A percentile compares a stretch with the other conserved stretches of the same genome.
These are phyloP conservation scores for Cajanus cajan DNA, from an alignment of 306 rosid genomes.

Conservation along the genomic window DNA sequence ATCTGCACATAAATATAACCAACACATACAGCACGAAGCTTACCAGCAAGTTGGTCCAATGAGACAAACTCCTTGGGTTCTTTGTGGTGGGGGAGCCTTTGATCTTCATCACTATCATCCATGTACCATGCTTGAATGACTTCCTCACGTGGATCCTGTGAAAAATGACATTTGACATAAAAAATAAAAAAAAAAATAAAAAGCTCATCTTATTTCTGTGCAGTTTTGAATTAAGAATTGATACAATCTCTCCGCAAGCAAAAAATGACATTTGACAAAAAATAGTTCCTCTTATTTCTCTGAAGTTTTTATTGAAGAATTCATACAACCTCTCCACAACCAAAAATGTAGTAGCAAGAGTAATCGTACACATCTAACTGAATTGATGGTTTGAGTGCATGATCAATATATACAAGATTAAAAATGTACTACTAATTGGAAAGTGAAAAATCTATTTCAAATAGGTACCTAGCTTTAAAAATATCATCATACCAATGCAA, in stretches of 20 bases:
- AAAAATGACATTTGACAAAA: conserved; percentile 4
- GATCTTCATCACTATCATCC: conserved; percentile 94
- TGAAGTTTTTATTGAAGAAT: not conserved
- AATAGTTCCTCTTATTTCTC: conserved; percentile 1
- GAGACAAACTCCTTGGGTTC: conserved; percentile 88
- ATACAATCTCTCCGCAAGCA: not conserved
- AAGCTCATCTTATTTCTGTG: conserved; percentile 4
- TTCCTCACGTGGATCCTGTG: conserved; percentile 90
- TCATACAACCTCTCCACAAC: conserved; percentile 5
- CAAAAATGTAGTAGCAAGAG: not conserved
- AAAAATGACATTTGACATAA: not conserved
- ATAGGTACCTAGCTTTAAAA: not conserved
- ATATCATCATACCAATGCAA: not conserved
- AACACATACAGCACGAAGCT: conserved; percentile 24
- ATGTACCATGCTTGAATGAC: conserved; percentile 97
- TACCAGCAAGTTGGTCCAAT: conserved; percentile 73
- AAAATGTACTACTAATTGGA: not conserved
- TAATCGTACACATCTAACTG: not conserved
- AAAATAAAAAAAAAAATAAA: no score
- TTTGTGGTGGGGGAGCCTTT: conserved; percentile 88
- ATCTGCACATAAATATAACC: conserved; percentile 6
- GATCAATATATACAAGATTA: not conserved
- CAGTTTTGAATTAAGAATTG: not conserved
- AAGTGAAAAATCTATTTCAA: not conserved
- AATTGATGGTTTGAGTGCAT: not conserved